Evolutionary conservation across 352 stramenopile species (phyloP), one percentile per base, ranked within the genome.

Genomic region (Pythium monospermum): DNA sequence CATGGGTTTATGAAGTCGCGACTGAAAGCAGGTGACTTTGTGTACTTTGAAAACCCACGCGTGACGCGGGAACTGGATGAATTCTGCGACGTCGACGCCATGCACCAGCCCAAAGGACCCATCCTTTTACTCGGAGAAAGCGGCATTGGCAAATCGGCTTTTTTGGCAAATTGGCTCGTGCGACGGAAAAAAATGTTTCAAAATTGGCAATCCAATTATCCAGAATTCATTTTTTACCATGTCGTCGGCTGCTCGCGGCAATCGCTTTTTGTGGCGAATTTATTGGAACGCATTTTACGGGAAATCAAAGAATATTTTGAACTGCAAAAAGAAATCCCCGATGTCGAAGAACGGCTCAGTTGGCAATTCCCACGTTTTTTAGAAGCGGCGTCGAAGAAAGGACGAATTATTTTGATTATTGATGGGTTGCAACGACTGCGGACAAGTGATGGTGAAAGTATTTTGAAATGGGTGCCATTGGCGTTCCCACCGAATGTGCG

Each of bases 281-380:
- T 96, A 10, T 68, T 97, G 4, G 76, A 94, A 40, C 75, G 91
- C 38, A 84, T 97, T 18, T 45, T 96, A 31, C 80, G 74, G 5
- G 85, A 92, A 52, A 79, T 97, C 22, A 96, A 96, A 35, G 72
- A 93, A 40, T 90, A 92, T 62, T 97, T 97, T 57, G 87, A 97
- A 49, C 70, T 97, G 1, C 83, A 70, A 41, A 90, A 91, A 52
- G 71, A 82, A 11, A 81, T 95, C 12, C 82, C 89, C 23, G 76
- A 90, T 21, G 68, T 88, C 18, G 79, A 94, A 55, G 86, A 95
- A 54, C 80, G 85, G 26, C 64, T 97, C 16, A 89, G 83, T 41
- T 97, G 88, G 88, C 77, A 97, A 32, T 83, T 97, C 45, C 88
- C 91, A 13, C 77, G 85, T 2, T 94, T 97, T 27, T 62, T 97